phyloP scores from a whole-genome alignment of 495 filamentous ascomycete genomes.

The Amphirosellinia nigrospora region DNA sequence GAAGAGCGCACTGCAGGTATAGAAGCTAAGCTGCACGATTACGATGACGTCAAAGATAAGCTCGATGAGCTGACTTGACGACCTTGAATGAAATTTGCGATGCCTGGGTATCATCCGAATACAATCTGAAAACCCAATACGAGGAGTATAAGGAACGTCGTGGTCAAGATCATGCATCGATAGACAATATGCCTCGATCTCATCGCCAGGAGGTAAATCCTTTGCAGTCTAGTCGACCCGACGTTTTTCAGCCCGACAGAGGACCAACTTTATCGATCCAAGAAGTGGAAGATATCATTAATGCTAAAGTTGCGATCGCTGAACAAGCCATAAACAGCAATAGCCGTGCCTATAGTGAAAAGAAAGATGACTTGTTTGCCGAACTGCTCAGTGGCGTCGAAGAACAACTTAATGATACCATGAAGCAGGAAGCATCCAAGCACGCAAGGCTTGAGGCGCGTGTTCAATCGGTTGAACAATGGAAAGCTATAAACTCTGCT shows the following conservation, averaged over 20 bases:
- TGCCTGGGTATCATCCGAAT: constrained; percentile 27
- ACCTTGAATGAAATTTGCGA: constrained; percentile 33
- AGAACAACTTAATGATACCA: background rate
- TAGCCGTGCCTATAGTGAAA: background rate
- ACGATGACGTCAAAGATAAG: constrained; percentile 25
- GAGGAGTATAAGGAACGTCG: constrained; percentile 20
- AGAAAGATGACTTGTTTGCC: background rate
- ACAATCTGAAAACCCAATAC: constrained; percentile 34
- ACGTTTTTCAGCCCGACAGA: background rate
- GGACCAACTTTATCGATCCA: background rate
- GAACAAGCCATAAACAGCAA: background rate
- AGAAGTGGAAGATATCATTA: background rate
- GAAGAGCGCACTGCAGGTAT: constrained; percentile 10
- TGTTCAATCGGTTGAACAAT: constrained; percentile 13
- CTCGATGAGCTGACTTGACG: constrained; percentile 35
- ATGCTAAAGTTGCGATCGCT: background rate
- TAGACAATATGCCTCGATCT: background rate
- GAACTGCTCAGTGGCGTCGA: background rate
- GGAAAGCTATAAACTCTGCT: background rate
- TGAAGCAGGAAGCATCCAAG: background rate
- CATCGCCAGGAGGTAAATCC: background rate
- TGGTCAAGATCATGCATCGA: constrained; percentile 16
- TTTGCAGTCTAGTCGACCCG: background rate
- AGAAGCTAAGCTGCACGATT: constrained; percentile 22
- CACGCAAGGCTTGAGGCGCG: background rate